These are phyloP conservation scores for Aspergillus pseudotamarii DNA, from an alignment of 2,329 filamentous ascomycete genomes.

Conservation along the genomic window DNA sequence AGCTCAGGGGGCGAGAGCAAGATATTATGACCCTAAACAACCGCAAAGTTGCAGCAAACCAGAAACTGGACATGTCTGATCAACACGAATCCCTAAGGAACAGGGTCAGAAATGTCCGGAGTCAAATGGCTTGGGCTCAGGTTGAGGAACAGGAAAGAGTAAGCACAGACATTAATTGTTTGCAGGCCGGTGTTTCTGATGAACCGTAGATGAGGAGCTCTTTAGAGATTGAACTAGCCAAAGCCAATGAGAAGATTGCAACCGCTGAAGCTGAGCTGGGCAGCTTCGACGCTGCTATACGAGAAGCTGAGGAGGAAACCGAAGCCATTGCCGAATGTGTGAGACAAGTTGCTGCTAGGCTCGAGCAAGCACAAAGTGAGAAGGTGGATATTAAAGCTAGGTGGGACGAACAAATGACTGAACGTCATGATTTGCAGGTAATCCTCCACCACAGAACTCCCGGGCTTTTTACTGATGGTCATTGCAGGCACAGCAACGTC, in stretches of 20 bases:
- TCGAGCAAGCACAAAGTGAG: conserved; percentile 51
- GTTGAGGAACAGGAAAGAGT: conserved; percentile 74
- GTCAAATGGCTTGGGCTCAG: conserved; percentile 83
- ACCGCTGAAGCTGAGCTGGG: conserved; percentile 47
- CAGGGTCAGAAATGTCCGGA: conserved; percentile 60
- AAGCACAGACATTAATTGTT: neutral
- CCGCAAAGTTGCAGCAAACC: conserved; percentile 62
- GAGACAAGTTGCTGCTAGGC: conserved; percentile 47
- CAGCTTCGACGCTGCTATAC: conserved; percentile 51
- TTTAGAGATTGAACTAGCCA: conserved; percentile 39
- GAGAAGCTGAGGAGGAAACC: conserved; percentile 41
- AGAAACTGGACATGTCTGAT: conserved; percentile 66
- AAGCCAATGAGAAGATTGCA: conserved; percentile 52
- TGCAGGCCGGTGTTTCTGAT: conserved; percentile 11
- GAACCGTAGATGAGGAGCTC: conserved; percentile 34
- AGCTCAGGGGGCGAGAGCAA: conserved; percentile 63
- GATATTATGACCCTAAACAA: conserved; percentile 65
- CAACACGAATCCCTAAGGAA: conserved; percentile 67
- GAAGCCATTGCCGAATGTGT: conserved; percentile 47
- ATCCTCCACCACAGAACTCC: neutral
- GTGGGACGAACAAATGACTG: conserved; percentile 56
- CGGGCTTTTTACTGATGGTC: conserved; percentile 14
- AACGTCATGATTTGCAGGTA: conserved; percentile 58
- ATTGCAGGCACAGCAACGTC: conserved; percentile 66
- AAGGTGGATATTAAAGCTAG: conserved; percentile 53